These are phyloP conservation scores for Pseudodiploospora longispora DNA, from an alignment of 2,329 filamentous ascomycete genomes.

Conservation along the genomic window DNA sequence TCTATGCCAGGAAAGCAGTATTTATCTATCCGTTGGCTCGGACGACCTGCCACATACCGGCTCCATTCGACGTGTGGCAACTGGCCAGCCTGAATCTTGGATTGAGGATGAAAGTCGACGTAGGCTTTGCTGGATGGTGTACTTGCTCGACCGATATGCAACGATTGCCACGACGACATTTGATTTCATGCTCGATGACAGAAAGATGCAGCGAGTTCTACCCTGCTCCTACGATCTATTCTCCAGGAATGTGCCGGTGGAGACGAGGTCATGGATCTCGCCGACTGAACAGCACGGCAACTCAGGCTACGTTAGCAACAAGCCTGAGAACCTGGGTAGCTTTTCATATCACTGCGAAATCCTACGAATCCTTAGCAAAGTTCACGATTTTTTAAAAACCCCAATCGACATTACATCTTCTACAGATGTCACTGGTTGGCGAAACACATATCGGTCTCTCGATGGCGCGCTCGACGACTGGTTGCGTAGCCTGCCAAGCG, in stretches of 20 bases:
- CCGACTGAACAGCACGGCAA: constrained; percentile 17
- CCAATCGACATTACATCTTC: constrained; percentile 32
- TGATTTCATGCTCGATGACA: constrained; percentile 34
- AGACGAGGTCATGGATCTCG: constrained; percentile 26
- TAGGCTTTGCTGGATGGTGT: constrained; percentile 37
- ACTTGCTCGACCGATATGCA: constrained; percentile 35
- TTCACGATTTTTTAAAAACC: constrained; percentile 33
- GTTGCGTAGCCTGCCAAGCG: constrained; percentile 34
- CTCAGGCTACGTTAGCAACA: constrained; percentile 24
- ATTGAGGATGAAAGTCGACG: constrained; percentile 36
- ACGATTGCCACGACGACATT: constrained; percentile 33
- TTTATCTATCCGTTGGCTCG: constrained; percentile 25
- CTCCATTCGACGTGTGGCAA: constrained; percentile 25
- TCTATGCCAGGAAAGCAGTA: constrained; percentile 30
- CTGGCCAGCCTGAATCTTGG: constrained; percentile 32
- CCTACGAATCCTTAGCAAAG: constrained; percentile 32
- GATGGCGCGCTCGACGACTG: constrained; percentile 32
- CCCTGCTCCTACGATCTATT: constrained; percentile 38
- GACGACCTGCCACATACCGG: constrained; percentile 25
- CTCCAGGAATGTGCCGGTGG: constrained; percentile 34
- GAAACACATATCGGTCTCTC: constrained; percentile 31
- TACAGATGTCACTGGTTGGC: constrained; percentile 31
- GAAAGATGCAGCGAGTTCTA: constrained; percentile 30
- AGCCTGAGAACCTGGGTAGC: constrained; percentile 34
- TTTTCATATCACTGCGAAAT: constrained; percentile 39